These are phyloP conservation scores for Alternaria gaisen DNA, from an alignment of 2,329 filamentous ascomycete genomes.

Conservation along the genomic window DNA sequence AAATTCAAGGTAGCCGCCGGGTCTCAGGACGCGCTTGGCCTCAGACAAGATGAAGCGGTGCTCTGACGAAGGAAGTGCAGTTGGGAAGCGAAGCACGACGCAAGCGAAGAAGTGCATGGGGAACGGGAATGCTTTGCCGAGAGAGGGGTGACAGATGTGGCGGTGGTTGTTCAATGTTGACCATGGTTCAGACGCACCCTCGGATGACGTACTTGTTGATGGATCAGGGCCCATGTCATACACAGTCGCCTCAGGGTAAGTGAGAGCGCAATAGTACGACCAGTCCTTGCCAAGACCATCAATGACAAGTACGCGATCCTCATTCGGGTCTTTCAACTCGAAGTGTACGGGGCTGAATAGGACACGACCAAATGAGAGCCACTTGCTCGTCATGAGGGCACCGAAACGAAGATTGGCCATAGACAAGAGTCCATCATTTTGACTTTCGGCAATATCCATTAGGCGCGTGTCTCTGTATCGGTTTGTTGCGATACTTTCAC, in stretches of 20 bases:
- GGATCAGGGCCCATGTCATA: conserved; percentile 69
- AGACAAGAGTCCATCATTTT: conserved; percentile 53
- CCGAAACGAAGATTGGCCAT: conserved; percentile 81
- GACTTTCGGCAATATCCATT: conserved; percentile 53
- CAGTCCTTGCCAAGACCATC: conserved; percentile 90
- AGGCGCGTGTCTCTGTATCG: conserved; percentile 67
- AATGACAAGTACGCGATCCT: conserved; percentile 76
- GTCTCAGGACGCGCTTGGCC: conserved; percentile 78
- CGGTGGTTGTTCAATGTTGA: conserved; percentile 71
- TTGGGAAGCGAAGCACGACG: conserved; percentile 79
- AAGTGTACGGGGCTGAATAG: conserved; percentile 82
- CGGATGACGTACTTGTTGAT: conserved; percentile 28
- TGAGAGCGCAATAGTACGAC: conserved; percentile 86
- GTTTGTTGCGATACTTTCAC: conserved; percentile 42
- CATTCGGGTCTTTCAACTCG: conserved; percentile 66
- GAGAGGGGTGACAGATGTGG: conserved; percentile 73
- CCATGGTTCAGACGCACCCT: conserved; percentile 39
- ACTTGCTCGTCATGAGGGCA: conserved; percentile 86
- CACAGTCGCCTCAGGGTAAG: conserved; percentile 76
- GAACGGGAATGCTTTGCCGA: conserved; percentile 75
- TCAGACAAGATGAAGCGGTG: conserved; percentile 78
- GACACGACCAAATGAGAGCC: conserved; percentile 85
- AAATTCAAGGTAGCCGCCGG: conserved; percentile 81
- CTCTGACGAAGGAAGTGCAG: conserved; percentile 71
- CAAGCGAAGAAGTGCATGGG: conserved; percentile 77